These are phyloP conservation scores for Mycena chlorophos DNA, from an alignment of 768 basidiomycete genomes.

Conservation along the genomic window DNA sequence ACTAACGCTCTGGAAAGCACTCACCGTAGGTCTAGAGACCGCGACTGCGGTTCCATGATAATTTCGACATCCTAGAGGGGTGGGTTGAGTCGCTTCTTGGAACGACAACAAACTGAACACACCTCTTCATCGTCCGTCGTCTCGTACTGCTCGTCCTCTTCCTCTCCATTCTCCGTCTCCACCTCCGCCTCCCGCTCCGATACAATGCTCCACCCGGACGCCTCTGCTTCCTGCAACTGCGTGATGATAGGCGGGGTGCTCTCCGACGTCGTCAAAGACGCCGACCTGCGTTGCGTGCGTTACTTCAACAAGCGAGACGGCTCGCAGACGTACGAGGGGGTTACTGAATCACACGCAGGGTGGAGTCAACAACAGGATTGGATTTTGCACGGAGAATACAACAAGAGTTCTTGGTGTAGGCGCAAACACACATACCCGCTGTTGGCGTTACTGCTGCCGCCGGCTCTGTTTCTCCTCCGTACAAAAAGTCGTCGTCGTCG, in stretches of 20 bases:
- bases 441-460: conserved; percentile 32
- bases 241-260: conserved; percentile 43
- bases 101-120: conserved; percentile 9
- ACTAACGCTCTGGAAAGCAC: conserved; percentile 8
- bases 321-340: conserved; percentile 22
- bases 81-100: conserved; percentile 1
- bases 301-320: conserved; percentile 5
- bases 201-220: conserved; percentile 25
- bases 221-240: conserved; percentile 38
- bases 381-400: conserved; percentile 25
- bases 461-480: conserved; percentile 51
- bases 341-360: conserved; percentile 22
- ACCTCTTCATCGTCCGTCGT: conserved; percentile 53
- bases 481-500: conserved; percentile 81
- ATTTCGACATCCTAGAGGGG: conserved; percentile 79
- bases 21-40: conserved; percentile 76
- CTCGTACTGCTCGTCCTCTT: conserved; percentile 45
- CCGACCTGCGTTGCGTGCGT: conserved; percentile 25
- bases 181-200: conserved; percentile 24
- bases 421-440: conserved; percentile 20
- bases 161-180: conserved; percentile 41
- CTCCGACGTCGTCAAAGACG: conserved; percentile 14
- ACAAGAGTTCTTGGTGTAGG: conserved; percentile 12
- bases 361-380: conserved; percentile 26
- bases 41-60: conserved; percentile 78